A percentile compares a stretch with the other conserved stretches of the same genome.
phyloP scores from a whole-genome alignment of 2,329 filamentous ascomycete genomes.

The Cytospora piceae region DNA sequence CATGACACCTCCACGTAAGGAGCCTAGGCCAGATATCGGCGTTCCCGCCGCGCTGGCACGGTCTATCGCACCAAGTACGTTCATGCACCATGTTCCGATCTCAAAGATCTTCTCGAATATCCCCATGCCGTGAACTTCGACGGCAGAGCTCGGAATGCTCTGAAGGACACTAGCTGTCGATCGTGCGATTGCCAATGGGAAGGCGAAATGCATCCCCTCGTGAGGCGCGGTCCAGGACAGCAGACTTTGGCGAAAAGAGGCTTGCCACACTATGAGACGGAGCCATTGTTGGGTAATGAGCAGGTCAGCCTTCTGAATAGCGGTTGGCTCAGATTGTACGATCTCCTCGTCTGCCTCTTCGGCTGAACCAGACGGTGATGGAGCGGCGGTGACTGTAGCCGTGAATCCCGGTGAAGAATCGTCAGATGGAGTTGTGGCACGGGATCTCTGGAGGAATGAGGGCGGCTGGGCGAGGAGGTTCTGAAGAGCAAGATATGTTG shows the following conservation, averaged over 20 bases:
- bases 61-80: conserved; percentile 46
- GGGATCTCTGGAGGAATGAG: conserved; percentile 36
- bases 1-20: conserved; percentile 29
- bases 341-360: conserved; percentile 48
- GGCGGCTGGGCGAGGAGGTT: conserved; percentile 41
- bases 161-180: conserved; percentile 54
- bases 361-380: conserved; percentile 23
- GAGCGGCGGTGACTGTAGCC: conserved; percentile 22
- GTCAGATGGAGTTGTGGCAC: conserved; percentile 33
- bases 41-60: conserved; percentile 35
- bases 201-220: conserved; percentile 63
- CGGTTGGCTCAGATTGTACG: conserved; percentile 55
- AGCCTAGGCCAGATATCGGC: conserved; percentile 29
- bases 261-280: conserved; percentile 72
- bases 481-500: conserved; percentile 43
- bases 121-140: conserved; percentile 54
- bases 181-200: conserved; percentile 64
- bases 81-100: conserved; percentile 50
- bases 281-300: conserved; percentile 74
- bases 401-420: conserved; percentile 36
- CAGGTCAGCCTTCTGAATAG: conserved; percentile 70
- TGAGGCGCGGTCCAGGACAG: conserved; percentile 63
- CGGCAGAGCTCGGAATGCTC: conserved; percentile 45
- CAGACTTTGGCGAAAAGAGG: conserved; percentile 67
- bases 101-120: conserved; percentile 57